These are phyloP conservation scores for Metschnikowia gelsemii DNA, from an alignment of 805 yeast genomes.

Conservation along the genomic window DNA sequence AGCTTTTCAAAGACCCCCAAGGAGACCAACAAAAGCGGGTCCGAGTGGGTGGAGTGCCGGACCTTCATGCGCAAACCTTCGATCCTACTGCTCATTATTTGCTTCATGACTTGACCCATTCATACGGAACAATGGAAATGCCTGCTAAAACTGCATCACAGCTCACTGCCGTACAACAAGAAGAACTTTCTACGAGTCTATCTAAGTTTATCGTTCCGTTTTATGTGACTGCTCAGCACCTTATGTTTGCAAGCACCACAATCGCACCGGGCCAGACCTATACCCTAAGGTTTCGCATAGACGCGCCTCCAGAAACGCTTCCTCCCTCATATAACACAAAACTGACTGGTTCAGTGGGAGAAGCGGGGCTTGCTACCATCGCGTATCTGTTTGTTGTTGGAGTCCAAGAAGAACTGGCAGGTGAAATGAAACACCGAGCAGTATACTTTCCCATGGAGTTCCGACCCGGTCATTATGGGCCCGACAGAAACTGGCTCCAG, in stretches of 20 bases:
- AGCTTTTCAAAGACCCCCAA: constrained; percentile 23
- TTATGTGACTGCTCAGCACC: constrained; percentile 39
- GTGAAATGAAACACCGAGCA: constrained; percentile 21
- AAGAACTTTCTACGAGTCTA: constrained; percentile 23
- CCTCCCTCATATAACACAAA: constrained; percentile 44
- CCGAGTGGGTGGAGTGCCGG: constrained; percentile 37
- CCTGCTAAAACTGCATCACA: constrained; percentile 4
- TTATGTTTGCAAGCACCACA: constrained; percentile 35
- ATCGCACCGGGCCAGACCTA: constrained; percentile 22
- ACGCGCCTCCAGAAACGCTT: constrained; percentile 21
- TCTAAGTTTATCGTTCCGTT: constrained; percentile 38
- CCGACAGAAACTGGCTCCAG: constrained; percentile 29
- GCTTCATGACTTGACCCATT: constrained; percentile 36
- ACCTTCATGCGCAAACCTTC: constrained; percentile 24
- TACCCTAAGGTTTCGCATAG: constrained; percentile 26
- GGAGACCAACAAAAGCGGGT: constrained; percentile 15
- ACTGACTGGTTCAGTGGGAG: constrained; percentile 42
- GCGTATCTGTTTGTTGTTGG: constrained; percentile 39
- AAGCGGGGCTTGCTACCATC: constrained; percentile 40
- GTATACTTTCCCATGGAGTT: constrained; percentile 39
- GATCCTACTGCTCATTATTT: constrained; percentile 25
- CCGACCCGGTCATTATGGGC: constrained; percentile 26
- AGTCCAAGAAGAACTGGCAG: constrained; percentile 21
- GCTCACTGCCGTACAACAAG: constrained; percentile 10
- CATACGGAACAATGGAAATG: constrained; percentile 28